Evolutionary conservation across 805 yeast species (phyloP), one percentile per base, ranked within the genome.

Genomic region (Candida peoriensis): DNA sequence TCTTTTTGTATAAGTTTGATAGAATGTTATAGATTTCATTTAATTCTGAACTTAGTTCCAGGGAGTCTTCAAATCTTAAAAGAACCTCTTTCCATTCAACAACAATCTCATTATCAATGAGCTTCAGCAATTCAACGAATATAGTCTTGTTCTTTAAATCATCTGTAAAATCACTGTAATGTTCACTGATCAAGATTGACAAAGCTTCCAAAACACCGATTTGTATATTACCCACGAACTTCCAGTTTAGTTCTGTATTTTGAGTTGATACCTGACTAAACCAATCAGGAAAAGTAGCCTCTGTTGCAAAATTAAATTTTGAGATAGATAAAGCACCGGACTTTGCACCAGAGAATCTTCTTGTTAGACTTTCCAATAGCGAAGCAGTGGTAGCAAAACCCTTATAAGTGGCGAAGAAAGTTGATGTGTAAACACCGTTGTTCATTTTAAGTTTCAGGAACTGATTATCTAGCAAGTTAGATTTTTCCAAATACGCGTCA

Each of bases 141-240:
- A 71, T 63, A 5, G 66, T 61, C 46, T 81, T 77, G 48, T 80
- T 77, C 10, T 61, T 57, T 41, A 81, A 52, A 46, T 82, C 85
- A 52, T 78, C 82, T 4, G 80, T 70, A 50, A 89, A 85, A 52
- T 85, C 93, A 20, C 72, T 60, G 54, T 81, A 88, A 52, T 82
- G 85, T 45, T 81, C 79, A 30, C 75, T 70, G 15, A 86, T 75
- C 56, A 94, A 70, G 20, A 81, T 71, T 28, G 77, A 70, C 37
- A 87, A 62, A 0, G 87, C 85, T 52, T 85, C 94, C 39, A 88
- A 63, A 21, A 88, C 76, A 26, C 94, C 94, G 24, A 82, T 67
- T 52, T 88, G 93, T 28, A 89, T 83, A 50, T 80, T 85, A 9
- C 82, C 78, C 29, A 85, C 78, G 36, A 76, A 70, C 29, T 70